A percentile compares a stretch with the other conserved stretches of the same genome.
Conservation (phyloP, 305 asterid genomes). For the Salvia sclarea region DNA sequence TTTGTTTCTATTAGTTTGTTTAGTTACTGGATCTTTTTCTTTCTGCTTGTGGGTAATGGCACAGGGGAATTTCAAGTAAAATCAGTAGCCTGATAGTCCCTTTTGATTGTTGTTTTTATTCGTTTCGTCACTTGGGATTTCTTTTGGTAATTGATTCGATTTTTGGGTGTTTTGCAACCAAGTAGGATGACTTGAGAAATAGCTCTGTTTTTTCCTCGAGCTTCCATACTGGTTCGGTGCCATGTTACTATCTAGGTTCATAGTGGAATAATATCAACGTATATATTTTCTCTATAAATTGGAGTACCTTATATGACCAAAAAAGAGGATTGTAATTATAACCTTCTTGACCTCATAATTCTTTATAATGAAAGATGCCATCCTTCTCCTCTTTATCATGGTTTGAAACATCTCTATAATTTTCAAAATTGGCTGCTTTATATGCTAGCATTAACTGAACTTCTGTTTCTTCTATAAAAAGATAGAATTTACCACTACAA, state of each 20-base stretch:
- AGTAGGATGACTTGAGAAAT: not conserved
- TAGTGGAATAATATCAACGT: not conserved
- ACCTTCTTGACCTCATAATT: not conserved
- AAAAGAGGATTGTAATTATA: not conserved
- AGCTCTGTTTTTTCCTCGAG: not conserved
- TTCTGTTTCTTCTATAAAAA: not conserved
- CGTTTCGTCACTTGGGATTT: not conserved
- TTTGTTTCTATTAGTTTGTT: conserved; percentile 2
- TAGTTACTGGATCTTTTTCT: not conserved
- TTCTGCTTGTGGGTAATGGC: conserved; percentile 1
- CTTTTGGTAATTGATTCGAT: not conserved
- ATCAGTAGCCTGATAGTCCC: conserved; percentile 6
- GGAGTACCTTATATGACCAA: not conserved
- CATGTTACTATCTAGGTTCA: not conserved
- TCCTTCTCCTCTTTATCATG: not conserved
- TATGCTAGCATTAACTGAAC: not conserved
- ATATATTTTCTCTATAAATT: not conserved
- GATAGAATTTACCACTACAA: not conserved
- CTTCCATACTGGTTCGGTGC: not conserved
- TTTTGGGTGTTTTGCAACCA: conserved; percentile 1
- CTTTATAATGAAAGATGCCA: not conserved
- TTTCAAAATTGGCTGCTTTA: not conserved
- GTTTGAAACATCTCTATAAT: not conserved
- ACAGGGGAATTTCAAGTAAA: conserved; percentile 4
- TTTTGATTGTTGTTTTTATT: not conserved